Evolutionary conservation across 2,329 filamentous ascomycete species (phyloP).

Genomic region (Incumbomyces delicatus): DNA sequence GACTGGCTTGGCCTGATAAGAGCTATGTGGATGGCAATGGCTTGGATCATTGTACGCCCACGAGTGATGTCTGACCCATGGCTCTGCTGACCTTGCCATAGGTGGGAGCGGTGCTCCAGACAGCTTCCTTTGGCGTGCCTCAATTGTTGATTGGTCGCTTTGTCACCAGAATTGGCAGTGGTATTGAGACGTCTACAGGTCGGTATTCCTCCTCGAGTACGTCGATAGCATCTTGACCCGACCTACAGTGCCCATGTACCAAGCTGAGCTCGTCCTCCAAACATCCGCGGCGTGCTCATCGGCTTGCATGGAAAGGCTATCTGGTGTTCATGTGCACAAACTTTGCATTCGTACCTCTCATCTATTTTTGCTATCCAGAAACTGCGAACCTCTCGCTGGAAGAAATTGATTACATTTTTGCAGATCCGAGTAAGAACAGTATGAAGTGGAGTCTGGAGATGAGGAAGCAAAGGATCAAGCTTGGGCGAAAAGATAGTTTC

Average conservation of each 20-base stretch:
- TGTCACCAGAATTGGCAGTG: conserved; percentile 43
- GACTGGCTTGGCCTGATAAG: conserved; percentile 26
- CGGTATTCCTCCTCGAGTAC: too few relatives aligned
- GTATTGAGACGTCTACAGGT: conserved; percentile 31
- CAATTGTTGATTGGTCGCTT: conserved; percentile 36
- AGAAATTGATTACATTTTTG: conserved; percentile 37
- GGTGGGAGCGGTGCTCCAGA: conserved; percentile 29
- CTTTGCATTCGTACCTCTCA: conserved; percentile 29
- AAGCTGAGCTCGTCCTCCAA: conserved; percentile 32
- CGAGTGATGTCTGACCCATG: too few relatives aligned
- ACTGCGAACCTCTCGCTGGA: conserved; percentile 35
- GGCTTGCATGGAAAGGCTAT: conserved; percentile 28
- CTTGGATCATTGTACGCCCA: conserved; percentile 21
- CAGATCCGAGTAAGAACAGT: conserved; percentile 18
- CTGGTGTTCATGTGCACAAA: conserved; percentile 29
- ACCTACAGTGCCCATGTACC: conserved; percentile 26
- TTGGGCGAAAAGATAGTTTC: conserved; percentile 6
- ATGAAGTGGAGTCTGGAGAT: conserved; percentile 8
- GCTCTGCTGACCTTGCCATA: not conserved
- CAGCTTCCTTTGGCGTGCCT: conserved; percentile 24
- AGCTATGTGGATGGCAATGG: conserved; percentile 28
- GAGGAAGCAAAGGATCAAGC: conserved; percentile 8
- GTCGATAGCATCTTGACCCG: too few relatives aligned
- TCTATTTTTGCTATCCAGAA: conserved; percentile 41
- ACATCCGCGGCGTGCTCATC: conserved; percentile 36